Evolutionary conservation across 163 green algal species (phyloP).

Genomic region (Chlamydomonas reinhardtii): DNA sequence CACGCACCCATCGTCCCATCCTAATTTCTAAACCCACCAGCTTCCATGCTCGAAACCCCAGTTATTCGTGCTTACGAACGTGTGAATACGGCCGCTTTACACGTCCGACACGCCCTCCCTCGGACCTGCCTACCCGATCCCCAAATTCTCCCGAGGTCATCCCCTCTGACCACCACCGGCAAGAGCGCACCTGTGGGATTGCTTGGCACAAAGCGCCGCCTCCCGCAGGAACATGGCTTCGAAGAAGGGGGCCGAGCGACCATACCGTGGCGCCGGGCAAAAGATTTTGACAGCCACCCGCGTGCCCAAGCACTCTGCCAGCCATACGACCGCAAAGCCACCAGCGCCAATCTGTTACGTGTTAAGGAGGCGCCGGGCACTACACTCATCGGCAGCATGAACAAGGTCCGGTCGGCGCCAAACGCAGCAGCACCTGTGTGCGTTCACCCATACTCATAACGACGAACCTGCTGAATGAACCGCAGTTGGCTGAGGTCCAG

Average conservation of each 20-base stretch:
- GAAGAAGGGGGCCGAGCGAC: background rate
- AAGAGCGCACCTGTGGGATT: background rate
- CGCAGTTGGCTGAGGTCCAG: background rate
- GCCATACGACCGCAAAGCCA: background rate
- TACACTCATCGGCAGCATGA: no score
- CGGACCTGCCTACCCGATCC: background rate
- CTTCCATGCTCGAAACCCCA: background rate
- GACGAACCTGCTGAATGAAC: background rate
- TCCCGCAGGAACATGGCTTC: background rate
- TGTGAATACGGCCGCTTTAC: background rate
- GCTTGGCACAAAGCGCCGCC: background rate
- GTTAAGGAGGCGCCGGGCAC: no score
- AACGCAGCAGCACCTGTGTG: no score
- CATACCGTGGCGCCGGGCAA: background rate
- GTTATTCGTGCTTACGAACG: background rate
- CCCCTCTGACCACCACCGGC: no score
- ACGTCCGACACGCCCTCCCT: background rate
- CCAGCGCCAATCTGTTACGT: background rate
- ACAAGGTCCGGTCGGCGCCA: no score
- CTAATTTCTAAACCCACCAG: background rate
- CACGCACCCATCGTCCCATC: no score
- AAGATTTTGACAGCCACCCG: background rate
- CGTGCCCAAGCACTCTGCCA: background rate
- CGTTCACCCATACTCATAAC: no score
- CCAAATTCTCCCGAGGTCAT: no score